Conservation (phyloP, 2,329 filamentous ascomycete species). For the Ciborinia camelliae region DNA sequence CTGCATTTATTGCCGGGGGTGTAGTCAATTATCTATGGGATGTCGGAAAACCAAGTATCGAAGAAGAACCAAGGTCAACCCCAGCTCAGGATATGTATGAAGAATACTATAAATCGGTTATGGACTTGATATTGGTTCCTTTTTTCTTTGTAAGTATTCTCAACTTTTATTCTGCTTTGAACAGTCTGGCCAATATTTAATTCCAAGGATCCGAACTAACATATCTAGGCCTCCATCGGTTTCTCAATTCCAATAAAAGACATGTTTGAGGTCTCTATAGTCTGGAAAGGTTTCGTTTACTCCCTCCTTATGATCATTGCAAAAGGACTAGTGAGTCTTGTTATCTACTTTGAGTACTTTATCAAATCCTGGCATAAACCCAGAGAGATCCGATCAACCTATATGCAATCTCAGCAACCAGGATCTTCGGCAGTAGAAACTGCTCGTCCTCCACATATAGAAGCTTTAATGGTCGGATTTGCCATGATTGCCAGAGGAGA, state of each 20-base stretch:
- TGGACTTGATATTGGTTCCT: conserved; percentile 50
- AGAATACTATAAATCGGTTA: conserved; percentile 30
- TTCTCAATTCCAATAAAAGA: conserved; percentile 73
- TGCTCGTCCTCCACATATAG: conserved; percentile 25
- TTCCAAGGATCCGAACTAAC: neutral
- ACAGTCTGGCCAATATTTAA: neutral
- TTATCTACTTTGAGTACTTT: conserved; percentile 27
- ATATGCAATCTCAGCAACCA: neutral
- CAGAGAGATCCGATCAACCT: neutral
- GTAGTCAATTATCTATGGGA: conserved; percentile 46
- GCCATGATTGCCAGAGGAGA: conserved; percentile 77
- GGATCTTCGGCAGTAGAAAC: neutral
- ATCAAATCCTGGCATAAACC: neutral
- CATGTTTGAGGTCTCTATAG: conserved; percentile 60
- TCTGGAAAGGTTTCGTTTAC: conserved; percentile 75
- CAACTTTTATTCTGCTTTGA: neutral
- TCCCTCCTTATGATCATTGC: conserved; percentile 64
- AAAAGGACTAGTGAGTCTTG: conserved; percentile 56
- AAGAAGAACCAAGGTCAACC: conserved; percentile 8
- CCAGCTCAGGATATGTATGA: conserved; percentile 28
- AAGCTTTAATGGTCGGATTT: conserved; percentile 25
- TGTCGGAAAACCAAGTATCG: neutral
- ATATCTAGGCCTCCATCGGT: conserved; percentile 56
- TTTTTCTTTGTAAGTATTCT: conserved; percentile 56
- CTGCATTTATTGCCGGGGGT: conserved; percentile 49